Evolutionary conservation across 2,329 filamentous ascomycete genomes (phyloP).

Genomic region (Paramyrothecium roridum): DNA sequence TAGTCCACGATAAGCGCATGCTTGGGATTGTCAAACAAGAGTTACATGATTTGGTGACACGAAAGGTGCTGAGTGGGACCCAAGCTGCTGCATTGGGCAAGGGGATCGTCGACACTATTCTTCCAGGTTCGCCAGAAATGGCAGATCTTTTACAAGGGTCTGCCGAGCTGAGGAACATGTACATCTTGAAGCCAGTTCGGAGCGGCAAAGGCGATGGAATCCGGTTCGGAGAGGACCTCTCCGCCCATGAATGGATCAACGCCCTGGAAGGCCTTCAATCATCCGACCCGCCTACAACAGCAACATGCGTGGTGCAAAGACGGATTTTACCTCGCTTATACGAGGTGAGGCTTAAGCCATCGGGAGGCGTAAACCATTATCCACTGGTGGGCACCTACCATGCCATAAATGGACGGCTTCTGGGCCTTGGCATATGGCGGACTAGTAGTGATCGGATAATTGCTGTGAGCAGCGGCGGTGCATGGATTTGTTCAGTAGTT

Average conservation of each 20-base stretch:
- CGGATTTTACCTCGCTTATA: constrained; percentile 25
- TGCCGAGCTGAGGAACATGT: constrained; percentile 17
- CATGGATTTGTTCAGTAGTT: constrained; percentile 31
- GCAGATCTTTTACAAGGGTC: constrained; percentile 11
- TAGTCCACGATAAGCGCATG: constrained; percentile 41
- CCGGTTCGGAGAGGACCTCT: constrained; percentile 33
- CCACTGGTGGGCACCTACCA: constrained; percentile 32
- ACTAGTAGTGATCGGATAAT: constrained; percentile 25
- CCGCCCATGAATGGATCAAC: constrained; percentile 21
- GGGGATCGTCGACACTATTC: constrained; percentile 29
- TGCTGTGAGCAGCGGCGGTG: constrained; percentile 26
- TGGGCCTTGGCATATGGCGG: constrained; percentile 27
- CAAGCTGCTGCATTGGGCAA: constrained; percentile 21
- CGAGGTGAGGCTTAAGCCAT: constrained; percentile 22
- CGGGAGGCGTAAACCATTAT: constrained; percentile 15
- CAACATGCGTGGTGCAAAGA: constrained; percentile 28
- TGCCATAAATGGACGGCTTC: constrained; percentile 18
- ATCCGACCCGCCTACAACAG: too few relatives aligned
- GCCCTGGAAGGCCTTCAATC: constrained; percentile 12
- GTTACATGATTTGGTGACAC: constrained; percentile 17
- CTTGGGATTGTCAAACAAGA: constrained; percentile 34
- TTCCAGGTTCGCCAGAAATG: constrained; percentile 24
- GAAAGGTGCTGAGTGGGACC: constrained; percentile 17
- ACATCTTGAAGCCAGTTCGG: constrained; percentile 34
- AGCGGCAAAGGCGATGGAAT: constrained; percentile 37